These are phyloP conservation scores for Punctularia strigosozonata DNA, from an alignment of 768 basidiomycete species.

Conservation along the genomic window DNA sequence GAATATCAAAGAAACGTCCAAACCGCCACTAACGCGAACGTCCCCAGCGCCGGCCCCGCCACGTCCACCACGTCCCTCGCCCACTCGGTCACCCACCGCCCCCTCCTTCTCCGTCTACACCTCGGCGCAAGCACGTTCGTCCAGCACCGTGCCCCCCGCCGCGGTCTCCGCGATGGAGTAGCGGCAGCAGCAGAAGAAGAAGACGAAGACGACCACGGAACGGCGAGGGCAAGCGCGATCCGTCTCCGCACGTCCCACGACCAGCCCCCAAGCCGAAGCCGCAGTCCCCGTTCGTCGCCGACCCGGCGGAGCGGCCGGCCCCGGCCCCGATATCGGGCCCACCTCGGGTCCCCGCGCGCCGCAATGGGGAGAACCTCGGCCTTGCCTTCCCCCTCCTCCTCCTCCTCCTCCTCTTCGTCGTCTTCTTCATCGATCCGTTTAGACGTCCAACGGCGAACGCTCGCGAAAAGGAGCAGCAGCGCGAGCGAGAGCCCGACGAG, in stretches of 20 bases:
- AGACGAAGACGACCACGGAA: too few species aligned
- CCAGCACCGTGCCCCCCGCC: too few species aligned
- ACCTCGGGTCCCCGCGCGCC: conserved; percentile 8
- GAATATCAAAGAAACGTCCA: neutral
- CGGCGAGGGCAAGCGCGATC: too few species aligned
- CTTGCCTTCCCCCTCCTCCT: conserved; percentile 2
- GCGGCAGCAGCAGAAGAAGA: too few species aligned
- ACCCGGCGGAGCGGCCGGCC: too few species aligned
- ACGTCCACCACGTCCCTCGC: neutral
- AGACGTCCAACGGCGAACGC: neutral
- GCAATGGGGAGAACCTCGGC: conserved; percentile 13
- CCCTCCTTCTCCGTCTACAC: neutral
- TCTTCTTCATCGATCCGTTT: neutral
- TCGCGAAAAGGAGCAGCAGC: conserved; percentile 21
- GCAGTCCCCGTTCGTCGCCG: too few species aligned
- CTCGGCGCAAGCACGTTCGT: neutral
- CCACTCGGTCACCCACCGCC: neutral
- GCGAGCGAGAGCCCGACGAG: conserved; percentile 49
- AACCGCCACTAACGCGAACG: neutral
- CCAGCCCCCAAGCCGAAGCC: too few species aligned
- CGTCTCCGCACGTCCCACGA: too few species aligned
- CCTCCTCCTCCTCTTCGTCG: neutral
- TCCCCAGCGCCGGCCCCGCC: neutral
- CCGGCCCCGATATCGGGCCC: too few species aligned
- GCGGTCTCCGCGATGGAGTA: too few species aligned